Conservation (phyloP, 2,329 filamentous ascomycete species). For the Fusarium verrucosum region DNA sequence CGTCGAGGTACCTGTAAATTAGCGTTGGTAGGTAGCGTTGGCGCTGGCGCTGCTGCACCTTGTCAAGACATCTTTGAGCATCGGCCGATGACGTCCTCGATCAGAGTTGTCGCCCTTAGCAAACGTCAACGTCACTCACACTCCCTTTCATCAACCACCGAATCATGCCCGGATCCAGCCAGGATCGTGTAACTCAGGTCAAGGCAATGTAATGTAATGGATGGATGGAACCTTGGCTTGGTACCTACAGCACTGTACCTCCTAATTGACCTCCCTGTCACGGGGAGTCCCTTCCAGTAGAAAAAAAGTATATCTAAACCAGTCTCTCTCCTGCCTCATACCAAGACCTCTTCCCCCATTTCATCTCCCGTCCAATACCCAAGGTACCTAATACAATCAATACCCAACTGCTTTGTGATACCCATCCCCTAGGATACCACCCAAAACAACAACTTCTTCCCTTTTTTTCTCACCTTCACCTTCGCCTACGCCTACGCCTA, state of each 20-base stretch:
- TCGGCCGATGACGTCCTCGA: constrained; percentile 49
- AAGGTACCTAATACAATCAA: constrained; percentile 38
- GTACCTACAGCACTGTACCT: constrained; percentile 6
- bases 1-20: constrained; percentile 1
- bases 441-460: constrained; percentile 29
- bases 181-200: not conserved
- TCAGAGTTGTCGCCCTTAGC: constrained; percentile 41
- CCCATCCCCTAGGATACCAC: constrained; percentile 43
- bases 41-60: constrained; percentile 13
- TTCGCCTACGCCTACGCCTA: not conserved
- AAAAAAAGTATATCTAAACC: constrained; percentile 45
- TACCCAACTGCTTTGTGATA: constrained; percentile 45
- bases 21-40: constrained; percentile 10
- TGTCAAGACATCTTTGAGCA: constrained; percentile 25
- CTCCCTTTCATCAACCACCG: constrained; percentile 10
- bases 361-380: constrained; percentile 24
- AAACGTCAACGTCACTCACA: constrained; percentile 52
- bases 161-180: constrained; percentile 37
- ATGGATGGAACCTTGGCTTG: constrained; percentile 12
- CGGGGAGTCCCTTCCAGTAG: constrained; percentile 13
- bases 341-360: constrained; percentile 6
- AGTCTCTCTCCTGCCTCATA: constrained; percentile 15
- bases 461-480: constrained; percentile 8
- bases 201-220: no score
- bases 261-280: constrained; percentile 22